Evolutionary conservation across 1,284 basidiomycete species (phyloP).

Genomic region (Fomitiporia mediterranea): DNA sequence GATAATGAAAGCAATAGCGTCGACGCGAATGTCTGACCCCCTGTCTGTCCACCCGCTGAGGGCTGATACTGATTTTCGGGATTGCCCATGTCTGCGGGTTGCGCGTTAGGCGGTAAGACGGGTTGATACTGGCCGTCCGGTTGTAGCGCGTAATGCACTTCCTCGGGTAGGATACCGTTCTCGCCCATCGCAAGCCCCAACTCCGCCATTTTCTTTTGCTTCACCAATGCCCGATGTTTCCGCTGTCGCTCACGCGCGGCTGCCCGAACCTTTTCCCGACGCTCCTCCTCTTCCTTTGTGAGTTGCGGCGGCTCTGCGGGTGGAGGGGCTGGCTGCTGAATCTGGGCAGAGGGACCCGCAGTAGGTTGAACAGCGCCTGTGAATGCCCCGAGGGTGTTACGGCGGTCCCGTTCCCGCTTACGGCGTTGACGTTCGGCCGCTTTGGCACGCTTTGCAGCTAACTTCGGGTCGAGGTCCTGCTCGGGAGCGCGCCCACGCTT

Average conservation of each 20-base stretch:
- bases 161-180: slow-evolving; percentile 58
- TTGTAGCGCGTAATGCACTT: slow-evolving; percentile 54
- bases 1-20: slow-evolving; percentile 67
- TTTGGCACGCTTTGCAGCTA: slow-evolving; percentile 61
- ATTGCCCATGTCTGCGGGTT: slow-evolving; percentile 24
- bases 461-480: slow-evolving; percentile 14
- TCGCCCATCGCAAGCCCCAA: slow-evolving; percentile 72
- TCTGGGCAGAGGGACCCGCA: slow-evolving; percentile 10
- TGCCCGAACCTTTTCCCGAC: slow-evolving; percentile 62
- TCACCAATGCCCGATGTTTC: slow-evolving; percentile 71
- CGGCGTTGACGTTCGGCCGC: slow-evolving; percentile 74
- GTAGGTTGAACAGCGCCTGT: slow-evolving; percentile 24
- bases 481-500: slow-evolving; percentile 13
- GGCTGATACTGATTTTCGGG: slow-evolving; percentile 36
- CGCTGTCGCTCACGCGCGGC: slow-evolving; percentile 72
- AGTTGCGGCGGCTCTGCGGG: slow-evolving; percentile 22
- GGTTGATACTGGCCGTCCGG: slow-evolving; percentile 55
- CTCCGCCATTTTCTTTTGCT: slow-evolving; percentile 71
- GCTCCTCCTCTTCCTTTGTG: slow-evolving; percentile 49
- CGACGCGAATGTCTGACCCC: slow-evolving; percentile 69
- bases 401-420: slow-evolving; percentile 66
- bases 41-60: slow-evolving; percentile 32
- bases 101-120: slow-evolving; percentile 38
- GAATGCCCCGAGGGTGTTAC: slow-evolving; percentile 29
- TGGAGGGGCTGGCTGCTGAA: slow-evolving; percentile 24